Percentiles rank a stretch among this genome's conserved stretches.
Conservation (phyloP, 1,284 basidiomycete genomes). For the Cystobasidium sp. region DNA sequence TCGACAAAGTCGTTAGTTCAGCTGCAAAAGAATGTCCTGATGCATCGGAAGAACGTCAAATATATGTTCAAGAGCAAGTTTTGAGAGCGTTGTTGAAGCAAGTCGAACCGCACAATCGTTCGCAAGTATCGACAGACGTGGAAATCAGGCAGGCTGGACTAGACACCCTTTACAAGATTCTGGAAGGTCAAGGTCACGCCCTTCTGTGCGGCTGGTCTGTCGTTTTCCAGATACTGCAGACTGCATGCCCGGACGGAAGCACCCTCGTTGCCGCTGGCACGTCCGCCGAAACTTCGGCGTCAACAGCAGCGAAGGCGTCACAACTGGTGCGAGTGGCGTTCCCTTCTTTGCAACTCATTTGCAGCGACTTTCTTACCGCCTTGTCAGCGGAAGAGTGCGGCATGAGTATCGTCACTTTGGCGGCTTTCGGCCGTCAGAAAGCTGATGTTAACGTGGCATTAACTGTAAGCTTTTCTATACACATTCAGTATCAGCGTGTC, state of each 20-base stretch:
- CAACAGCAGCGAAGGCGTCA: slow-evolving; percentile 29
- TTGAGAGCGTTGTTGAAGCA: slow-evolving; percentile 80
- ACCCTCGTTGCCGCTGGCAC: slow-evolving; percentile 1
- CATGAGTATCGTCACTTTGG: slow-evolving; percentile 84
- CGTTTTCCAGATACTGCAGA: slow-evolving; percentile 83
- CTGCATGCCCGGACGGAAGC: slow-evolving; percentile 66
- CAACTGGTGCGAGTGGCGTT: slow-evolving; percentile 83
- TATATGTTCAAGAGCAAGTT: slow-evolving; percentile 76
- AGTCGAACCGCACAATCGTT: slow-evolving; percentile 64
- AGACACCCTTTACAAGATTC: slow-evolving; percentile 83
- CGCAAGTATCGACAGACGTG: slow-evolving; percentile 55
- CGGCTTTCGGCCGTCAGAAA: slow-evolving; percentile 84
- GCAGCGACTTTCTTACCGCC: slow-evolving; percentile 80
- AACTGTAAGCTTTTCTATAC: slow-evolving; percentile 61
- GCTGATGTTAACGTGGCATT: slow-evolving; percentile 92
- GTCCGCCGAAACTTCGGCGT: background rate
- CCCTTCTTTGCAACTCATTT: slow-evolving; percentile 89
- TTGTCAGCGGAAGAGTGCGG: slow-evolving; percentile 79
- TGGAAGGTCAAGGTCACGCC: slow-evolving; percentile 88
- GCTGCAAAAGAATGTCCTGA: slow-evolving; percentile 65
- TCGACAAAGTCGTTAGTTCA: slow-evolving; percentile 75
- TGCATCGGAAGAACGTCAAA: slow-evolving; percentile 58
- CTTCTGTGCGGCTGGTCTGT: slow-evolving; percentile 88
- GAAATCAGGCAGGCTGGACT: slow-evolving; percentile 85
- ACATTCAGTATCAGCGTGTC: background rate